A percentile compares a stretch with the other conserved stretches of the same genome.
These are phyloP conservation scores for Suillus discolor DNA, from an alignment of 768 basidiomycete genomes.

Conservation along the genomic window DNA sequence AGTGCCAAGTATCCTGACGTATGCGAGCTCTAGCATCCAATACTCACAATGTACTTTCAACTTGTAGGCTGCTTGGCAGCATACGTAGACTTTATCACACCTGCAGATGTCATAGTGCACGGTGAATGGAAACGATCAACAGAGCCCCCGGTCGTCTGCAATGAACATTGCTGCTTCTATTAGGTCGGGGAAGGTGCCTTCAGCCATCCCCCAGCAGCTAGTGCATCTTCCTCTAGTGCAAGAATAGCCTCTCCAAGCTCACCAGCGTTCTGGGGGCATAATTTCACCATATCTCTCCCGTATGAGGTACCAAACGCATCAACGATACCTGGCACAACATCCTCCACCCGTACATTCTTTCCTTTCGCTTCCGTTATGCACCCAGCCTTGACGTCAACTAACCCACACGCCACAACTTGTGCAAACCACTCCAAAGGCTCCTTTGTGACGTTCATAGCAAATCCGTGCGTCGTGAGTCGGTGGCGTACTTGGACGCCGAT, in stretches of 20 bases:
- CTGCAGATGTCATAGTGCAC: not conserved
- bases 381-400: slow-evolving; percentile 79
- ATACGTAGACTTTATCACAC: not conserved
- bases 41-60: not conserved
- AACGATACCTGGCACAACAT: slow-evolving; percentile 55
- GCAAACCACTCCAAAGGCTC: slow-evolving; percentile 89
- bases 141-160: not conserved
- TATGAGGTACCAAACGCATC: slow-evolving; percentile 49
- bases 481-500: slow-evolving; percentile 97
- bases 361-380: slow-evolving; percentile 56
- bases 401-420: slow-evolving; percentile 87
- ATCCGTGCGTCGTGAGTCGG: slow-evolving; percentile 92
- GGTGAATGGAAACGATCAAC: not conserved
- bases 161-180: not conserved
- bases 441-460: slow-evolving; percentile 85
- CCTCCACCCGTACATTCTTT: slow-evolving; percentile 42
- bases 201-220: slow-evolving; percentile 44
- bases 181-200: slow-evolving; percentile 16
- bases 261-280: slow-evolving; percentile 45
- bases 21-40: not conserved
- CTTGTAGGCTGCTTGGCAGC: not conserved
- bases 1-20: not conserved
- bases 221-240: slow-evolving; percentile 48
- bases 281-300: slow-evolving; percentile 48
- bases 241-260: slow-evolving; percentile 51